Conservation (phyloP, 2,329 filamentous ascomycete genomes). For the Scleromitrula shiraiana region DNA sequence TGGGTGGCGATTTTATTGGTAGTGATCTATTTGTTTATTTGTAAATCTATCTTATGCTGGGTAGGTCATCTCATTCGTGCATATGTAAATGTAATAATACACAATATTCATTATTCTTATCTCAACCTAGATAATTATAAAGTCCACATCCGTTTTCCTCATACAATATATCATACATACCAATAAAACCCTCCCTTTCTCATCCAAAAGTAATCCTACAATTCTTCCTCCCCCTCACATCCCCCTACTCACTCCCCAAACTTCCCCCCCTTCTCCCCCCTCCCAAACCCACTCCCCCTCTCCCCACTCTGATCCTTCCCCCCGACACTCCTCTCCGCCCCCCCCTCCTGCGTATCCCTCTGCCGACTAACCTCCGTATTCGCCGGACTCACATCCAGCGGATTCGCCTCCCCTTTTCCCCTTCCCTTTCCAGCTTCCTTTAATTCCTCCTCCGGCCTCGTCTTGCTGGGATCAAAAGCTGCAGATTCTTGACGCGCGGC, state of each 20-base stretch:
- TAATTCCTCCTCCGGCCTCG: constrained; percentile 40
- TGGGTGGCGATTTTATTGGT: too few relatives aligned
- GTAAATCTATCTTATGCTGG: too few relatives aligned
- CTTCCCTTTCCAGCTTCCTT: constrained; percentile 29
- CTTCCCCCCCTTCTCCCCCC: constrained; percentile 31
- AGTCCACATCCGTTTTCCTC: too few relatives aligned
- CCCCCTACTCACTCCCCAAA: constrained; percentile 22
- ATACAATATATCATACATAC: too few relatives aligned
- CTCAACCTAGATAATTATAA: too few relatives aligned
- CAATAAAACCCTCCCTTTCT: not conserved
- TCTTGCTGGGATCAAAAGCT: constrained; percentile 53
- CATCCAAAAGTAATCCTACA: too few relatives aligned
- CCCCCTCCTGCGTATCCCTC: constrained; percentile 36
- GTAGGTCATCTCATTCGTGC: too few relatives aligned
- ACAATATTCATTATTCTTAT: too few relatives aligned
- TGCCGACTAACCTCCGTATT: constrained; percentile 49
- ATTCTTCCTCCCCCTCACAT: not conserved
- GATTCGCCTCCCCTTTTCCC: constrained; percentile 31
- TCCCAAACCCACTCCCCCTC: constrained; percentile 33
- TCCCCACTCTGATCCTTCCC: constrained; percentile 17
- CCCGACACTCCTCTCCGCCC: constrained; percentile 31
- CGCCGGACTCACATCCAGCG: constrained; percentile 51
- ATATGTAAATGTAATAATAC: too few relatives aligned
- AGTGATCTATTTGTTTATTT: too few relatives aligned
- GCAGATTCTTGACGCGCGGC: constrained; percentile 47